A percentile compares a stretch with the other conserved stretches of the same genome.
Conservation (phyloP, 2,329 filamentous ascomycete genomes). For the Aspergillus viridinutans region DNA sequence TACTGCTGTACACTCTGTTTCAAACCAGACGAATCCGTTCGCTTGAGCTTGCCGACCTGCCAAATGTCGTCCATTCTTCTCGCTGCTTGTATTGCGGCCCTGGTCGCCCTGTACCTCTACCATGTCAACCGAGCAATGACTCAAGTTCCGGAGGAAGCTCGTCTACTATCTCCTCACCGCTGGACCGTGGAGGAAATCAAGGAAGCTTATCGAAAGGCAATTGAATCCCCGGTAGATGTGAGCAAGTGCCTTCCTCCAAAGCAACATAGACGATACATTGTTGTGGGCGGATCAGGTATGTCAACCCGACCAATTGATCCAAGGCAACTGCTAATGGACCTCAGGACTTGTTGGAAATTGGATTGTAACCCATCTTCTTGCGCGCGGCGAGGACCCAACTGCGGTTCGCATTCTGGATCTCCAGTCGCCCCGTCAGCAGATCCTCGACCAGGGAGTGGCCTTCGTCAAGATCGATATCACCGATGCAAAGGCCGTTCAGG, state of each 20-base stretch:
- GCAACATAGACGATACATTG: slow-evolving; percentile 35
- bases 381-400: slow-evolving; percentile 48
- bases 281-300: slow-evolving; percentile 38
- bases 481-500: slow-evolving; percentile 40
- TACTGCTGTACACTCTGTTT: too few relatives aligned
- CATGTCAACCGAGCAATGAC: slow-evolving; percentile 29
- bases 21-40: too few relatives aligned
- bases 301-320: not conserved
- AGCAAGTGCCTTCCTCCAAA: slow-evolving; percentile 33
- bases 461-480: slow-evolving; percentile 51
- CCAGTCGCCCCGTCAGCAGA: slow-evolving; percentile 39
- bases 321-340: slow-evolving; percentile 4
- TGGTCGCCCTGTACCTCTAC: slow-evolving; percentile 23
- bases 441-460: slow-evolving; percentile 42
- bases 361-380: slow-evolving; percentile 52
- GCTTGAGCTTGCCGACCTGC: not conserved
- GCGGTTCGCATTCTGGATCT: slow-evolving; percentile 55
- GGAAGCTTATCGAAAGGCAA: slow-evolving; percentile 26
- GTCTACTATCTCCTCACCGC: slow-evolving; percentile 22
- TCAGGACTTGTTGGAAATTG: slow-evolving; percentile 54
- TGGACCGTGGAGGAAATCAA: slow-evolving; percentile 34
- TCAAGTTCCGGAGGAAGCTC: slow-evolving; percentile 23
- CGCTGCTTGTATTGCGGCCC: slow-evolving; percentile 7
- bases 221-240: slow-evolving; percentile 29
- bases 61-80: slow-evolving; percentile 7